Evolutionary conservation across 352 stramenopile genomes (phyloP), one percentile per base, ranked within the genome.

Genomic region (Globisporangium polare): DNA sequence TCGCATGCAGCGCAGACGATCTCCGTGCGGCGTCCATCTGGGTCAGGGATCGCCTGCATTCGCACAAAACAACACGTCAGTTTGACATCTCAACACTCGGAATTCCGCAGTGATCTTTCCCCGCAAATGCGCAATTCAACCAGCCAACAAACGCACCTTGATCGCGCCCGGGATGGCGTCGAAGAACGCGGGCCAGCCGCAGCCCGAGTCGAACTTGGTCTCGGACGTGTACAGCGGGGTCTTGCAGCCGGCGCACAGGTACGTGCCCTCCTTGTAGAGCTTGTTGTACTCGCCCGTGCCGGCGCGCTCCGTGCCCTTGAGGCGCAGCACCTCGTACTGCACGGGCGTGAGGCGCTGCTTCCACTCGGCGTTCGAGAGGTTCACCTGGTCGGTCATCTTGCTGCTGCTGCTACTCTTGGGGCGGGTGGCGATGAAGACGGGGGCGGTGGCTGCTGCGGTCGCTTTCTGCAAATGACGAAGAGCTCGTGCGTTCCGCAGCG

Each of bases 231-330:
- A 97, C 45, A 97, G 58, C 42, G 88, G 86, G 15, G 82, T 80
- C 68, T 93, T 92, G 73, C 89, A 97, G 39, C 83, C 88, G 8
- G 86, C 85, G 64, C 89, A 97, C 1, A 92, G 73, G 74, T 96
- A 97, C 57, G 88, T 89, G 55, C 89, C 89, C 18, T 89, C 73
- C 26, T 94, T 72, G 57, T 86, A 83, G 71, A 89, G 74, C 66
- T 96, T 95, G 77, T 95, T 91, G 75, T 96, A 96, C 74, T 92
- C 78, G 69, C 89, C 89, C 43, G 86, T 96, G 50, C 84, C 86
- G 8, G 86, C 74, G 56, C 82, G 87, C 77, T 97, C 90, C 46
- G 89, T 97, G 53, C 88, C 89, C 65, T 97, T 97, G 53, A 94
- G 78, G 20, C 90, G 87, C 71, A 97, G 78, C 45, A 97, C 83